phyloP scores from a whole-genome alignment of 768 basidiomycete species.

The Peribolospora kevripleyi region DNA sequence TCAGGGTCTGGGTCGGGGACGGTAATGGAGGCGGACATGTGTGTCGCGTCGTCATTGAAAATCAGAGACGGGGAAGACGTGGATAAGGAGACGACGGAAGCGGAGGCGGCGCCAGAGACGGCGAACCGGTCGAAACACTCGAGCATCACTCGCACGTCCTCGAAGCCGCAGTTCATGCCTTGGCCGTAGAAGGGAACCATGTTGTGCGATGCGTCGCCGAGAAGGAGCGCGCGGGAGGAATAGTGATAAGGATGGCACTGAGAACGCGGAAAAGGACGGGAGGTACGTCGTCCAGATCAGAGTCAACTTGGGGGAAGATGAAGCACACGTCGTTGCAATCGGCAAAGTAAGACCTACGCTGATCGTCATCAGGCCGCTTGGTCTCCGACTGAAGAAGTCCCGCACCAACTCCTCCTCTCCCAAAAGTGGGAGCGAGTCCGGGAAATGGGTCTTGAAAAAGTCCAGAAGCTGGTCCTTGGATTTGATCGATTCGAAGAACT shows the following conservation, averaged over 20 bases:
- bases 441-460: conserved; percentile 68
- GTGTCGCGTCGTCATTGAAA: neutral
- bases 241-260: conserved; percentile 77
- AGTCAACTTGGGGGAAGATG: neutral
- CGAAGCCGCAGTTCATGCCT: conserved; percentile 89
- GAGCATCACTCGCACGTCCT: conserved; percentile 79
- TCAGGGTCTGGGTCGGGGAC: neutral
- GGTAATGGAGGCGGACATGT: neutral
- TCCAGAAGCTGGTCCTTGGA: conserved; percentile 29
- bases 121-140: conserved; percentile 44
- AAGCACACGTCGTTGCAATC: neutral
- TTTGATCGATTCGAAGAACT: conserved; percentile 37
- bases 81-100: neutral
- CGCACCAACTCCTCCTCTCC: conserved; percentile 51
- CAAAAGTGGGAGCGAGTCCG: conserved; percentile 63
- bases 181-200: conserved; percentile 99
- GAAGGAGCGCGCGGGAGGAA: conserved; percentile 56
- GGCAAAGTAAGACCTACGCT: conserved; percentile 34
- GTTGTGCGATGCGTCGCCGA: conserved; percentile 88
- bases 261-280: conserved; percentile 13
- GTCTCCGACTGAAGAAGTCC: conserved; percentile 61
- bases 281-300: conserved; percentile 8
- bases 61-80: conserved; percentile 5
- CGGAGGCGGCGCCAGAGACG: conserved; percentile 20
- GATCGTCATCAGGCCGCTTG: conserved; percentile 71